Percentiles rank a stretch among this genome's conserved stretches.
phyloP scores from a whole-genome alignment of 306 rosid species.

The Fragaria nilgerrensis region DNA sequence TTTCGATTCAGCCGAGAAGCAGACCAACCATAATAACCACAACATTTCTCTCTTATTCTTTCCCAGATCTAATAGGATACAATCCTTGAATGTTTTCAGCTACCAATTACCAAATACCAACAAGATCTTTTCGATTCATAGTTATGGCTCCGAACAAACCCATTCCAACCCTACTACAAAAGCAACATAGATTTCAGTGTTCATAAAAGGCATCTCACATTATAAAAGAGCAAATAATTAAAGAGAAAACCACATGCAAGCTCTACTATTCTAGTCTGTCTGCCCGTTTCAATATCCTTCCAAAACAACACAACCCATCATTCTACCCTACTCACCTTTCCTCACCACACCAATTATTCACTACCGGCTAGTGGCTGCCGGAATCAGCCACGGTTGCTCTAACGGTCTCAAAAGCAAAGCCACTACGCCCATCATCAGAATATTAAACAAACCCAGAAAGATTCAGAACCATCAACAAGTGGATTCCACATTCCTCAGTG shows the following conservation, averaged over 20 bases:
- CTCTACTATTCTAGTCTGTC: not conserved
- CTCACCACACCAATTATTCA: conserved; percentile 2
- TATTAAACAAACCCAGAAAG: not conserved
- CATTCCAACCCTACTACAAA: not conserved
- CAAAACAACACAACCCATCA: conserved; percentile 10
- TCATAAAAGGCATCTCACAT: not conserved
- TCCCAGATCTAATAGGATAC: not conserved
- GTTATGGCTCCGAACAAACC: not conserved
- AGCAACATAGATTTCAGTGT: not conserved
- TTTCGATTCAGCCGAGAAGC: too few species aligned
- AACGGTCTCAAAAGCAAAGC: not conserved
- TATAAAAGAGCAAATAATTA: not conserved
- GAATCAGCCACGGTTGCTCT: not conserved
- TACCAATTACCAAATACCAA: not conserved
- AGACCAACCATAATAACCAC: too few species aligned
- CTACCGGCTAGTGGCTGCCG: not conserved
- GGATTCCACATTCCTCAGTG: not conserved
- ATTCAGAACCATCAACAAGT: not conserved
- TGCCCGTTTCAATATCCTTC: not conserved
- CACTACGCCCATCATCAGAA: not conserved
- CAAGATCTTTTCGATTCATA: not conserved
- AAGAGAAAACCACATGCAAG: not conserved
- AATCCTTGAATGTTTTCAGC: not conserved
- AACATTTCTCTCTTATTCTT: too few species aligned
- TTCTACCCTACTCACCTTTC: conserved; percentile 2